phyloP scores from a whole-genome alignment of 2,329 filamentous ascomycete genomes.

The Xylariales sp. region DNA sequence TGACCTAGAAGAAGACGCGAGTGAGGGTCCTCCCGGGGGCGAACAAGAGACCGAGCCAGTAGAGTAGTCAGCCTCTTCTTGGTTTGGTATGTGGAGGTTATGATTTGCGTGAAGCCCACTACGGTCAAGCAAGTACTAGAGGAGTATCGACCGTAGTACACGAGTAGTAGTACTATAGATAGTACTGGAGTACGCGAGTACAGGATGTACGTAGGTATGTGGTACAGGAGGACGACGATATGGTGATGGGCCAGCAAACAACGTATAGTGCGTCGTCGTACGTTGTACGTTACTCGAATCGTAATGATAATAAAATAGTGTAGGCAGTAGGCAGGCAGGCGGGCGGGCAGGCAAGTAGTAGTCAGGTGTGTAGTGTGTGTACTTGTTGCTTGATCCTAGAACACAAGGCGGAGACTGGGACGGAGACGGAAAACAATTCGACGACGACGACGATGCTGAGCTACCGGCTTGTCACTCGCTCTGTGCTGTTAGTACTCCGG shows the following conservation, averaged over 20 bases:
- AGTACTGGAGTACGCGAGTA: conserved; percentile 19
- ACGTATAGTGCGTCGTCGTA: conserved; percentile 30
- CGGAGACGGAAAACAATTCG: conserved; percentile 24
- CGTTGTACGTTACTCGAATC: conserved; percentile 29
- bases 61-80: conserved; percentile 26
- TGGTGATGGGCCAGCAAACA: conserved; percentile 21
- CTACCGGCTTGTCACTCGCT: conserved; percentile 24
- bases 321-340: not conserved
- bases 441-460: conserved; percentile 21
- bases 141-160: conserved; percentile 11
- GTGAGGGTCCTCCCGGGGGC: conserved; percentile 40
- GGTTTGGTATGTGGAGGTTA: conserved; percentile 30
- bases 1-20: conserved; percentile 47
- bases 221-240: conserved; percentile 2
- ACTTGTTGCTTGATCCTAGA: conserved; percentile 29
- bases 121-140: conserved; percentile 15
- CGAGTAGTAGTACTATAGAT: conserved; percentile 12
- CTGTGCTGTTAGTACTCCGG: conserved; percentile 15
- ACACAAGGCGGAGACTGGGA: conserved; percentile 22
- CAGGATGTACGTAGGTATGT: conserved; percentile 1
- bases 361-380: conserved; percentile 10
- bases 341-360: conserved; percentile 11
- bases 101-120: conserved; percentile 36
- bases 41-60: conserved; percentile 16
- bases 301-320: conserved; percentile 6